Evolutionary conservation across 176 grass and related monocot species (phyloP), one percentile per base, ranked within the genome.

Genomic region (Zea mays): DNA sequence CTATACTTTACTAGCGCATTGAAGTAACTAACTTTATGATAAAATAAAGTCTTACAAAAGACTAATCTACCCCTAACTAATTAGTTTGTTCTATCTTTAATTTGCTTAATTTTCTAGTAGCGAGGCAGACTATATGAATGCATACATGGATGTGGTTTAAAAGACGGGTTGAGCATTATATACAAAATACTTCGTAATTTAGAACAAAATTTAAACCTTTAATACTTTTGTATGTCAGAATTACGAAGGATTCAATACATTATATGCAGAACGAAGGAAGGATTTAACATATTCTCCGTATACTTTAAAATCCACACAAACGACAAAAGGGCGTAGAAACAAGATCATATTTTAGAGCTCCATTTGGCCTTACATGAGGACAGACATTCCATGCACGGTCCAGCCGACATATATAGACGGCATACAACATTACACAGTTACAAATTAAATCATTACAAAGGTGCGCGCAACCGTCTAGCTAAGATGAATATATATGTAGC

Each of bases 371-470:
- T 71, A 44, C 33, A 78, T 71, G 50, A 71, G 61, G 43, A 52
- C 44, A 67, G 78, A 79, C 69, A 83, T 78, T 74, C 62, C 62
- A 79, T 62, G 12, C 44, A 21, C 17, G 7, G 2, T 64, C 67
- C 77, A 60, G 6, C 48, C 54, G 57, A 80, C 47, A 79, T 14
- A 34, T 42, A 41, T 15, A 57, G 0, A 8, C 42, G 7, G 1
- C 0, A 20, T 57, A 19, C 55, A 58, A 0, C 80, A 62, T 62
- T 79, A 84, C 17, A 75, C 44, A 41, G 43, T 13, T 42, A 52
- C 52, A 62, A 73, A 3, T 62, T 51, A 65, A 72, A 73, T 50
- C 74, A 79, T 40, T 78, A 73, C 73, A 78, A 66, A 78, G 50
- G 35, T 73, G 50, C 50, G 35, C 67, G 50, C 50, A 79, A 67